A percentile compares a stretch with the other conserved stretches of the same genome.
Conservation (phyloP, 768 basidiomycete genomes). For the Termitomyces bulborhizus region DNA sequence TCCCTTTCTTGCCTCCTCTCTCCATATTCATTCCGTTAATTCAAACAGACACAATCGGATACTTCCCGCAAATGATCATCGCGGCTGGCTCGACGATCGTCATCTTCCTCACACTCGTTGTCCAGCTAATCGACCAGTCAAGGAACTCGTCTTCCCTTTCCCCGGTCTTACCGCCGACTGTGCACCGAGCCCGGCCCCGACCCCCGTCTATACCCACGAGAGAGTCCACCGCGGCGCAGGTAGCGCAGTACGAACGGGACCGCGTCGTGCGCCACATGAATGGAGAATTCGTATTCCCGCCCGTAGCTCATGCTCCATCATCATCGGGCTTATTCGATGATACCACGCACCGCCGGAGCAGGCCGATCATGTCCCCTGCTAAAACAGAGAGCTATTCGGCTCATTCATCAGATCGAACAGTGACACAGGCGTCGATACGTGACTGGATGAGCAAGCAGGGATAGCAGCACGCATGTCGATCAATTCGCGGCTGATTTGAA, state of each 20-base stretch:
- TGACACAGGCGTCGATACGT: neutral
- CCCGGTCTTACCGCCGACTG: neutral
- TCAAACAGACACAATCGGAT: conserved; percentile 40
- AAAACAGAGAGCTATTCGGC: neutral
- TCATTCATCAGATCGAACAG: neutral
- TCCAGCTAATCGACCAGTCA: conserved; percentile 11
- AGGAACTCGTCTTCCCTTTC: neutral
- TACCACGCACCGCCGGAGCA: neutral
- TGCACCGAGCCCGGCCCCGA: conserved; percentile 7
- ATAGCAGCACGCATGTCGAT: too few species aligned
- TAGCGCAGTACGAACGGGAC: conserved; percentile 31
- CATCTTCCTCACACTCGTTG: conserved; percentile 36
- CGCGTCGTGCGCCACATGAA: conserved; percentile 30
- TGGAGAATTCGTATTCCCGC: conserved; percentile 38
- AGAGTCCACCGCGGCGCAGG: conserved; percentile 24
- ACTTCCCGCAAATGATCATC: conserved; percentile 54
- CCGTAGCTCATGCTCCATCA: conserved; percentile 12
- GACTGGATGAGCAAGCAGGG: neutral
- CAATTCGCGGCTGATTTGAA: too few species aligned
- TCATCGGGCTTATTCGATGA: too few species aligned
- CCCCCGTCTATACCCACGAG: conserved; percentile 24
- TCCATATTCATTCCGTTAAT: neutral
- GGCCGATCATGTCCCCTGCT: neutral
- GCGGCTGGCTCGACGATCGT: conserved; percentile 31
- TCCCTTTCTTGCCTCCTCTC: too few species aligned